Percentiles rank a stretch among this genome's conserved stretches.
phyloP scores from a whole-genome alignment of 1,139 yeast genomes.

The Hyphopichia pseudoburtonii region DNA sequence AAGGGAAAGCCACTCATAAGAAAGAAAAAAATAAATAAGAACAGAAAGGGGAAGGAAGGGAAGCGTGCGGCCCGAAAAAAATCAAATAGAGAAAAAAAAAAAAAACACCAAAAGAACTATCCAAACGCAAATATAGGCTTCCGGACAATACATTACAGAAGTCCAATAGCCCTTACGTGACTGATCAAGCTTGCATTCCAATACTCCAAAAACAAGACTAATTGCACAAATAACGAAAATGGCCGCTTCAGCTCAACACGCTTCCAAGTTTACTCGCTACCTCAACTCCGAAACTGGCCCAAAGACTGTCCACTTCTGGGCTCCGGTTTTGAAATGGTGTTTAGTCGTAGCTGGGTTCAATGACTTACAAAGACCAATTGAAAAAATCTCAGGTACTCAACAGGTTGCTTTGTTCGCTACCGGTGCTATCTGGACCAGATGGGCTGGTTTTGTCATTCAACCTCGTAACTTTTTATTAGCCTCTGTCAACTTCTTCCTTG shows the following conservation, averaged over 20 bases:
- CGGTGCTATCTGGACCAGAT: constrained; percentile 96
- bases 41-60: background rate
- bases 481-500: constrained; percentile 90
- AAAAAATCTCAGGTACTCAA: constrained; percentile 87
- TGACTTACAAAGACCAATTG: constrained; percentile 89
- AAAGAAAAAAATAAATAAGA: background rate
- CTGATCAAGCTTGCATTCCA: no score
- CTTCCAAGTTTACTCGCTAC: constrained; percentile 68
- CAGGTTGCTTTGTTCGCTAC: constrained; percentile 88
- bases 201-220: no score
- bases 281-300: constrained; percentile 92
- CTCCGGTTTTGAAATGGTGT: constrained; percentile 70
- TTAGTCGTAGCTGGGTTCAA: constrained; percentile 87
- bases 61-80: background rate
- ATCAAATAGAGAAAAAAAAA: background rate
- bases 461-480: constrained; percentile 89
- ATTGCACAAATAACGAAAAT: constrained; percentile 17
- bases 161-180: no score
- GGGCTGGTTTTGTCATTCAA: constrained; percentile 87
- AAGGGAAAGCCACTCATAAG: background rate
- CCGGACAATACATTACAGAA: no score
- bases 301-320: constrained; percentile 94
- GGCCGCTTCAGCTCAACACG: constrained; percentile 47
- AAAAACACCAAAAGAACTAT: no score
- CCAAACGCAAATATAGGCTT: no score